These are phyloP conservation scores for Alternaria metachromatica DNA, from an alignment of 2,329 filamentous ascomycete species.

Conservation along the genomic window DNA sequence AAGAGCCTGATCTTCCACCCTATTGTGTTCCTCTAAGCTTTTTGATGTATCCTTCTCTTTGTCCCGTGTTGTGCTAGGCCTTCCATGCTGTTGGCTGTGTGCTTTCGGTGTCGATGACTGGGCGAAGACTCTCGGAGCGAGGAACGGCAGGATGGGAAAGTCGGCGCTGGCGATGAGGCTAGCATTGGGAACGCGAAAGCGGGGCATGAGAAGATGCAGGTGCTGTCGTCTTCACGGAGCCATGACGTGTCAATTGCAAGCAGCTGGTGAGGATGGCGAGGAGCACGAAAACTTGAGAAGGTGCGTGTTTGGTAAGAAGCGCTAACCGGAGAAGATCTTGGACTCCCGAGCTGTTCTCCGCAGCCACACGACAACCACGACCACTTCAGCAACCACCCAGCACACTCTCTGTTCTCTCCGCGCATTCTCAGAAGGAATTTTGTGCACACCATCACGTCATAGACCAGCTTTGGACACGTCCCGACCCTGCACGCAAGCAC, in stretches of 20 bases:
- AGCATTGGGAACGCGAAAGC: slow-evolving; percentile 37
- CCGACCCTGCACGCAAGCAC: not conserved
- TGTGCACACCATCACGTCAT: not conserved
- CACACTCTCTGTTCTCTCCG: not conserved
- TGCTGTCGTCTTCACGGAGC: slow-evolving; percentile 35
- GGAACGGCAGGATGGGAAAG: slow-evolving; percentile 46
- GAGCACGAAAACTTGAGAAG: slow-evolving; percentile 23
- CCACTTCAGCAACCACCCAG: not conserved
- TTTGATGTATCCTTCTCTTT: slow-evolving; percentile 13
- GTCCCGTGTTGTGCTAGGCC: slow-evolving; percentile 15
- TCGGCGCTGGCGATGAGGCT: slow-evolving; percentile 41
- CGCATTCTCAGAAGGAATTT: not conserved
- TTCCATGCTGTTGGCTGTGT: slow-evolving; percentile 17
- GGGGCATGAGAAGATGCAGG: slow-evolving; percentile 39
- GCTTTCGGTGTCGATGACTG: slow-evolving; percentile 23
- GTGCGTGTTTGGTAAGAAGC: slow-evolving; percentile 23
- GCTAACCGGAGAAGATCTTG: slow-evolving; percentile 21
- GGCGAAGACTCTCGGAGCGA: slow-evolving; percentile 47
- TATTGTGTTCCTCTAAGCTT: not conserved
- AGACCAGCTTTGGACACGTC: not conserved
- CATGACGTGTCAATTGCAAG: slow-evolving; percentile 30
- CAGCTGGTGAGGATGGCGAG: slow-evolving; percentile 5
- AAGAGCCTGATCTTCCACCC: not conserved
- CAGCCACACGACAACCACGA: slow-evolving; percentile 10
- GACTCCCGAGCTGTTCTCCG: slow-evolving; percentile 29